phyloP scores from a whole-genome alignment of 1,139 yeast genomes.

The Hemisphaericaspora lyxosophila region DNA sequence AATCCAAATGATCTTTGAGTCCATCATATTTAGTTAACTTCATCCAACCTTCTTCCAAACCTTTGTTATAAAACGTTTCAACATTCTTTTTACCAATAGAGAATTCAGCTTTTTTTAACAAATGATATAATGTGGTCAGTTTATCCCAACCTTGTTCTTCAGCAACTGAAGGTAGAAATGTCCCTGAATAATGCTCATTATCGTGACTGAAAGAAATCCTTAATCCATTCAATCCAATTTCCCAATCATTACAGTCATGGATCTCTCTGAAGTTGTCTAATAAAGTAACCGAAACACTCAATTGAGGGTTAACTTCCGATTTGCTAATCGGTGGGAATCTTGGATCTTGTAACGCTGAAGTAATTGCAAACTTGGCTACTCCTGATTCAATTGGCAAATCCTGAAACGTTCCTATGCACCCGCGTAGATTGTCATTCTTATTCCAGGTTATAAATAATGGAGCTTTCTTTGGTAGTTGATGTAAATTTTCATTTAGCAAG shows the following conservation, averaged over 20 bases:
- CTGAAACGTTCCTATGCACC: slow-evolving; percentile 90
- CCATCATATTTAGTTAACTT: slow-evolving; percentile 41
- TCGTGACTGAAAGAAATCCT: slow-evolving; percentile 48
- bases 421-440: slow-evolving; percentile 58
- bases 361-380: slow-evolving; percentile 58
- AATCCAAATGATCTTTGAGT: slow-evolving; percentile 27
- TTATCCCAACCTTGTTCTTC: slow-evolving; percentile 86
- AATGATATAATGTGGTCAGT: slow-evolving; percentile 63
- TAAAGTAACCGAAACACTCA: slow-evolving; percentile 58
- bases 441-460: slow-evolving; percentile 88
- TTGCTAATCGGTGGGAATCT: slow-evolving; percentile 68
- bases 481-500: slow-evolving; percentile 18
- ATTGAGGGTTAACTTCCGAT: slow-evolving; percentile 49
- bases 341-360: slow-evolving; percentile 72
- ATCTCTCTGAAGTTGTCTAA: slow-evolving; percentile 59
- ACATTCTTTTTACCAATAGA: slow-evolving; percentile 18
- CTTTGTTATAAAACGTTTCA: slow-evolving; percentile 28
- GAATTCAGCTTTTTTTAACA: slow-evolving; percentile 69
- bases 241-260: slow-evolving; percentile 65
- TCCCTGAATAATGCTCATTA: slow-evolving; percentile 54
- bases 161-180: slow-evolving; percentile 90
- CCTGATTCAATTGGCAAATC: slow-evolving; percentile 51
- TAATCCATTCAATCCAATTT: slow-evolving; percentile 79
- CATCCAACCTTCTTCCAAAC: slow-evolving; percentile 37
- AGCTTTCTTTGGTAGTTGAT: slow-evolving; percentile 46